Percentiles rank a stretch among this genome's conserved stretches.
Conservation (phyloP, 2,329 filamentous ascomycete genomes). For the Calonectria hawksworthii region DNA sequence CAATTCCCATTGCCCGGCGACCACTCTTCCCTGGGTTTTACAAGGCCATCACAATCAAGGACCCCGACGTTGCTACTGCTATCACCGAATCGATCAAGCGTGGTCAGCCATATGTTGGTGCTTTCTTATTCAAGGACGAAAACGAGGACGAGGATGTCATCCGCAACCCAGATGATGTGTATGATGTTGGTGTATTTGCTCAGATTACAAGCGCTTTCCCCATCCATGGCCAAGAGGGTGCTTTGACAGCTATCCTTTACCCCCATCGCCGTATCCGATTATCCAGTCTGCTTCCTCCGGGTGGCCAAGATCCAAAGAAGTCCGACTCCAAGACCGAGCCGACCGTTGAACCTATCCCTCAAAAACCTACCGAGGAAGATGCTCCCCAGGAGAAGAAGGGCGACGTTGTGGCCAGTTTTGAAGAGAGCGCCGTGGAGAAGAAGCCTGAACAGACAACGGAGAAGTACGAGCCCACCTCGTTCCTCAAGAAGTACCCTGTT, state of each 20-base stretch:
- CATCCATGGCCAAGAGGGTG: slow-evolving; percentile 85
- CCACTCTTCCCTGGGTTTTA: slow-evolving; percentile 98
- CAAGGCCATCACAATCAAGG: slow-evolving; percentile 96
- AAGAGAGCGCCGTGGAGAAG: slow-evolving; percentile 80
- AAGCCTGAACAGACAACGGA: slow-evolving; percentile 64
- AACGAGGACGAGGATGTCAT: slow-evolving; percentile 95
- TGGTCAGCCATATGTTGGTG: slow-evolving; percentile 96
- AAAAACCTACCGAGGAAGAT: slow-evolving; percentile 68
- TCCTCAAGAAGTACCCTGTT: slow-evolving; percentile 91
- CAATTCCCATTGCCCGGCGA: slow-evolving; percentile 93
- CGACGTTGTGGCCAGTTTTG: slow-evolving; percentile 96
- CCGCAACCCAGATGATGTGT: slow-evolving; percentile 89
- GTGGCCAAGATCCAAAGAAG: slow-evolving; percentile 65
- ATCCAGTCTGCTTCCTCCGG: slow-evolving; percentile 83
- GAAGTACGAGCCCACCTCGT: slow-evolving; percentile 88
- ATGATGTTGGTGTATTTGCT: slow-evolving; percentile 96
- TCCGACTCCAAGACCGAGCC: slow-evolving; percentile 63
- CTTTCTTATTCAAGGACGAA: slow-evolving; percentile 97
- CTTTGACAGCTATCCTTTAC: slow-evolving; percentile 93
- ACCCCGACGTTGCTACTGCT: slow-evolving; percentile 90
- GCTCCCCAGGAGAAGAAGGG: slow-evolving; percentile 79
- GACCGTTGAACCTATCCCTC: slow-evolving; percentile 71
- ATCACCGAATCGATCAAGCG: slow-evolving; percentile 98
- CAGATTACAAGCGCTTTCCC: slow-evolving; percentile 98
- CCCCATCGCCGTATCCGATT: slow-evolving; percentile 95